Percentiles rank a stretch among this genome's conserved stretches.
Conservation (phyloP, 805 yeast species). For the Candida arabinofermentans region DNA sequence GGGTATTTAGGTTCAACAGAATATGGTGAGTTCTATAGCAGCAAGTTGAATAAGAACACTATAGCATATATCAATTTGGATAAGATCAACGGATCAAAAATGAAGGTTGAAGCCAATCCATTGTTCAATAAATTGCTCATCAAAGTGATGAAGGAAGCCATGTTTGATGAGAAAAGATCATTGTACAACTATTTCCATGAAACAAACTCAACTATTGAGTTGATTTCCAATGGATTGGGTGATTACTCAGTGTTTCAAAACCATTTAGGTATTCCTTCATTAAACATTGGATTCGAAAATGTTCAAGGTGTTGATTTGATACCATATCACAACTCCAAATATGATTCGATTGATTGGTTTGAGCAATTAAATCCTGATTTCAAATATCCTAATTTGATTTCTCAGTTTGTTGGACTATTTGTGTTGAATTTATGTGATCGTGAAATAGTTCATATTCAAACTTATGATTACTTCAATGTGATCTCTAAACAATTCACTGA, state of each 20-base stretch:
- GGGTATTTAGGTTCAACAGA: slow-evolving; percentile 56
- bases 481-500: slow-evolving; percentile 35
- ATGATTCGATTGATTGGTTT: slow-evolving; percentile 57
- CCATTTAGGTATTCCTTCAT: slow-evolving; percentile 64
- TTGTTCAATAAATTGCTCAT: slow-evolving; percentile 43
- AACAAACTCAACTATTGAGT: slow-evolving; percentile 33
- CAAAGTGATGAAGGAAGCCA: slow-evolving; percentile 44
- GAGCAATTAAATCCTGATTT: slow-evolving; percentile 42
- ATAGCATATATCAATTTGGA: slow-evolving; percentile 52
- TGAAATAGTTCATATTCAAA: slow-evolving; percentile 49
- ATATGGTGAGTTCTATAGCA: slow-evolving; percentile 46
- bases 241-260: slow-evolving; percentile 60
- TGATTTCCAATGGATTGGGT: slow-evolving; percentile 45
- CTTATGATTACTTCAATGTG: slow-evolving; percentile 43
- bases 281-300: slow-evolving; percentile 41
- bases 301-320: slow-evolving; percentile 42
- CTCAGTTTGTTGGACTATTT: slow-evolving; percentile 57
- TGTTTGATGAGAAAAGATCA: slow-evolving; percentile 36
- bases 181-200: slow-evolving; percentile 47
- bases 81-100: slow-evolving; percentile 49
- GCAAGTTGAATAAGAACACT: slow-evolving; percentile 36
- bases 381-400: slow-evolving; percentile 49
- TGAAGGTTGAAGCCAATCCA: slow-evolving; percentile 53
- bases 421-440: slow-evolving; percentile 51
- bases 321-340: slow-evolving; percentile 55